Evolutionary conservation across 2,329 filamentous ascomycete species (phyloP).

Genomic region (Fusarium sp.): DNA sequence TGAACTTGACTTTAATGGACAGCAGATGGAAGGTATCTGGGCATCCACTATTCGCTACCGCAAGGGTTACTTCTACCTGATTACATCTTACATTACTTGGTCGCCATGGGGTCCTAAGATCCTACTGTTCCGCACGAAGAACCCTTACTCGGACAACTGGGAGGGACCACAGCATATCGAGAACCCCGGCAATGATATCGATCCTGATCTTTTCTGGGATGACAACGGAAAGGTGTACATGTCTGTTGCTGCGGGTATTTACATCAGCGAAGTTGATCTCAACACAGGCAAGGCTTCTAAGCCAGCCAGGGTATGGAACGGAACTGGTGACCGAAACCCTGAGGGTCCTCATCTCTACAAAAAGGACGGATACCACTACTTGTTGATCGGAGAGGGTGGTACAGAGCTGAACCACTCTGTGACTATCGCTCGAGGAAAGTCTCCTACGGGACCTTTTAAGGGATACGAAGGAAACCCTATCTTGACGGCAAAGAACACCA

Average conservation of each 20-base stretch:
- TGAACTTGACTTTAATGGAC: conserved; percentile 24
- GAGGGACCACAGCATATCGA: background rate
- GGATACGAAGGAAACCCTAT: background rate
- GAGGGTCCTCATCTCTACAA: conserved; percentile 60
- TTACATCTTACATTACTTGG: background rate
- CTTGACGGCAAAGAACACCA: background rate
- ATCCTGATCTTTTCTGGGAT: background rate
- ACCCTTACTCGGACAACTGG: background rate
- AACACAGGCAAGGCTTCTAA: background rate
- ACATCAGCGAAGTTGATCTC: background rate
- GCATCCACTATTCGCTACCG: background rate
- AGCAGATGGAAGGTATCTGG: background rate
- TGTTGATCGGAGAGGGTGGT: conserved; percentile 66
- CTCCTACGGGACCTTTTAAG: conserved; percentile 35
- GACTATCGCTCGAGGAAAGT: conserved; percentile 57
- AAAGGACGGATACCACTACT: conserved; percentile 62
- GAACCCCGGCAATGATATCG: background rate
- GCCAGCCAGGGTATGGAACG: conserved; percentile 58
- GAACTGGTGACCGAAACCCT: conserved; percentile 58
- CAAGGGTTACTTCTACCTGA: background rate
- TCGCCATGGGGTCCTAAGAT: background rate
- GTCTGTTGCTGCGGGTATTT: background rate
- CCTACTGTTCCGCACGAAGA: background rate
- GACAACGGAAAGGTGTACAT: background rate
- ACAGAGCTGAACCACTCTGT: conserved; percentile 60